phyloP scores from a whole-genome alignment of 2,329 filamentous ascomycete species.

The Aspergillus aculeatus region DNA sequence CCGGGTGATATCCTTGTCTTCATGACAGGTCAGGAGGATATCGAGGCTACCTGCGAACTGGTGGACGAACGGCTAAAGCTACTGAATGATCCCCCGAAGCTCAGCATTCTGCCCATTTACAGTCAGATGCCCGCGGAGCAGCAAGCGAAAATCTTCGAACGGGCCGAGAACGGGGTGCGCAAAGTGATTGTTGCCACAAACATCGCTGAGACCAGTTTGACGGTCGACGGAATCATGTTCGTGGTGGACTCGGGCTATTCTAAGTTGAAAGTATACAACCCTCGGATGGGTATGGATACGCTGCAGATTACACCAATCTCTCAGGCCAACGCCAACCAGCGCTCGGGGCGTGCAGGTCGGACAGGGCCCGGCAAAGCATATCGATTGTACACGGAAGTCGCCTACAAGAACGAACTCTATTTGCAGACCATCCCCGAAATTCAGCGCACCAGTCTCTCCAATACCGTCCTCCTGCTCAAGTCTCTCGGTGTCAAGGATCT shows the following conservation, averaged over 20 bases:
- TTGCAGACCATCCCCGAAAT: conserved; percentile 97
- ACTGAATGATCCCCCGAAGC: conserved; percentile 89
- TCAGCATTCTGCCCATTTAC: conserved; percentile 95
- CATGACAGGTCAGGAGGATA: conserved; percentile 99
- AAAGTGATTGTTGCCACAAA: conserved; percentile 99
- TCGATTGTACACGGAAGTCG: conserved; percentile 88
- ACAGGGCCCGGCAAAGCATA: conserved; percentile 96
- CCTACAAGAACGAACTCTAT: conserved; percentile 94
- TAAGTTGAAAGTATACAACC: conserved; percentile 98
- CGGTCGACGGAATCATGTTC: conserved; percentile 98
- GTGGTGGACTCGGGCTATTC: conserved; percentile 95
- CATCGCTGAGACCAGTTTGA: conserved; percentile 96
- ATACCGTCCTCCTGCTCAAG: conserved; percentile 91
- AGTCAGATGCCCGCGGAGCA: conserved; percentile 99
- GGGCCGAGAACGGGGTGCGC: conserved; percentile 81
- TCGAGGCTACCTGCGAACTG: conserved; percentile 92
- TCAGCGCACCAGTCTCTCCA: conserved; percentile 91
- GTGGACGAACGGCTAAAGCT: conserved; percentile 82
- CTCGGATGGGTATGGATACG: conserved; percentile 98
- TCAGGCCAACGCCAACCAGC: conserved; percentile 90
- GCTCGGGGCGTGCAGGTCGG: conserved; percentile 87
- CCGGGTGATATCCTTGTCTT: conserved; percentile 94
- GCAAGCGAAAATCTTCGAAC: conserved; percentile 96
- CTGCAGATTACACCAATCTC: conserved; percentile 97
- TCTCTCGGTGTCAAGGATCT: conserved; percentile 91